phyloP scores from a whole-genome alignment of 2,329 filamentous ascomycete genomes.

The Phaeosphaeriaceae sp. region DNA sequence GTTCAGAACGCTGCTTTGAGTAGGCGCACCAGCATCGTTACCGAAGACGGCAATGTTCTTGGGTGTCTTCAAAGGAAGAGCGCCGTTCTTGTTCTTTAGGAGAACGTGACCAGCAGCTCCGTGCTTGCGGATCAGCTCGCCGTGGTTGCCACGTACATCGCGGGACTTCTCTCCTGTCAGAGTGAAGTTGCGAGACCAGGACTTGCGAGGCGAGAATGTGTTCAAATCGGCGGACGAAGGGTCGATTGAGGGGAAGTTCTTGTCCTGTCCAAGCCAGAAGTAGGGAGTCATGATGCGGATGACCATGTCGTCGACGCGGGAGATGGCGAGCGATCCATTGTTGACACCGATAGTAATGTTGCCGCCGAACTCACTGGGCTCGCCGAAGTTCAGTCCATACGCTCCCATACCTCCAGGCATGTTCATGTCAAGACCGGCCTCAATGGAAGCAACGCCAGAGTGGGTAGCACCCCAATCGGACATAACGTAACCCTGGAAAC shows the following conservation, averaged over 20 bases:
- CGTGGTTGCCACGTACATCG: slow-evolving; percentile 52
- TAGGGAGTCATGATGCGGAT: slow-evolving; percentile 56
- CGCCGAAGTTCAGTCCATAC: slow-evolving; percentile 39
- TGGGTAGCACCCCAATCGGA: slow-evolving; percentile 57
- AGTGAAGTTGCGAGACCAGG: slow-evolving; percentile 41
- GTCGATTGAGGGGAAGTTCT: slow-evolving; percentile 50
- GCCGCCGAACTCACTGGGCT: slow-evolving; percentile 53
- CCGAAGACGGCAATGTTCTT: slow-evolving; percentile 58
- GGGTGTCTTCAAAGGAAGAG: slow-evolving; percentile 62
- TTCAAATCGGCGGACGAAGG: slow-evolving; percentile 37
- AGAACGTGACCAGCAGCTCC: slow-evolving; percentile 52
- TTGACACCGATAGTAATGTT: slow-evolving; percentile 49
- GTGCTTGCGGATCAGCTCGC: slow-evolving; percentile 49
- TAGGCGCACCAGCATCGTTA: slow-evolving; percentile 55
- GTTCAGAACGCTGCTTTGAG: slow-evolving; percentile 53
- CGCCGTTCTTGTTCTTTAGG: slow-evolving; percentile 58
- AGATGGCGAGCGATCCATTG: slow-evolving; percentile 51
- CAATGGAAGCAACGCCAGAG: slow-evolving; percentile 50
- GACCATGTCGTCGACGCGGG: slow-evolving; percentile 56
- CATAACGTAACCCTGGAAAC: slow-evolving; percentile 56
- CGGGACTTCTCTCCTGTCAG: slow-evolving; percentile 43
- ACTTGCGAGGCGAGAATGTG: slow-evolving; percentile 51
- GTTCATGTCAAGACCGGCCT: slow-evolving; percentile 59
- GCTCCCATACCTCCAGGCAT: slow-evolving; percentile 45
- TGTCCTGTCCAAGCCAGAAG: slow-evolving; percentile 53